These are phyloP conservation scores for Metarhizium humberi DNA, from an alignment of 2,329 filamentous ascomycete genomes.

Conservation along the genomic window DNA sequence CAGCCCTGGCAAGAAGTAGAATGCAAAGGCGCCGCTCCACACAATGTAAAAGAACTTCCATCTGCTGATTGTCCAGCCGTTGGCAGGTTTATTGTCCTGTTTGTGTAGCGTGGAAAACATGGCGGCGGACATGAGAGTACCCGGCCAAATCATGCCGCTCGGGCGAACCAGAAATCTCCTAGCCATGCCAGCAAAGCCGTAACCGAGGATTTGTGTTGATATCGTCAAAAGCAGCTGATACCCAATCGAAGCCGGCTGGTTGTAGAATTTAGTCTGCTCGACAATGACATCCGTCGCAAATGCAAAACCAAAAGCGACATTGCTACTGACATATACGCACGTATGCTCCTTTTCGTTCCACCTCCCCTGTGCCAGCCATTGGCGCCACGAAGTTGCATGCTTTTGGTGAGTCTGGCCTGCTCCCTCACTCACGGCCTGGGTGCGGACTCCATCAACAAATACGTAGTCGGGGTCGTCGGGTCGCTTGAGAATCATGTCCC, in stretches of 20 bases:
- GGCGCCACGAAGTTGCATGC: slow-evolving; percentile 39
- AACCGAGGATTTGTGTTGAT: slow-evolving; percentile 79
- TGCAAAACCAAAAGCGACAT: slow-evolving; percentile 81
- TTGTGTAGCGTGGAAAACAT: slow-evolving; percentile 86
- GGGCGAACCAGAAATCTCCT: slow-evolving; percentile 75
- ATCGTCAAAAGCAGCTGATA: slow-evolving; percentile 79
- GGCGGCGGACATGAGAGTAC: slow-evolving; percentile 76
- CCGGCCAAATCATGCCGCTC: slow-evolving; percentile 86
- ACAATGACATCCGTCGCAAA: slow-evolving; percentile 87
- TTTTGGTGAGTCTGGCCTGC: slow-evolving; percentile 13
- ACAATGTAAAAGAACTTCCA: slow-evolving; percentile 78
- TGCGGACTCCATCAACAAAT: slow-evolving; percentile 39
- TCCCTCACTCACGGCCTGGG: slow-evolving; percentile 11
- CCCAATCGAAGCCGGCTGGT: slow-evolving; percentile 64
- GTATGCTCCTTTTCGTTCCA: slow-evolving; percentile 90
- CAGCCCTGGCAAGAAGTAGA: slow-evolving; percentile 79
- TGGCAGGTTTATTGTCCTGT: slow-evolving; percentile 70
- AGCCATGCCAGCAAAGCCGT: slow-evolving; percentile 76
- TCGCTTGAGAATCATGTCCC: slow-evolving; percentile 66
- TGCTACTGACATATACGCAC: slow-evolving; percentile 83
- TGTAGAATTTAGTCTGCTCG: slow-evolving; percentile 82
- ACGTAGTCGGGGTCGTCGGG: slow-evolving; percentile 39
- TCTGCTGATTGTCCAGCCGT: slow-evolving; percentile 73
- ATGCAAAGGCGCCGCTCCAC: slow-evolving; percentile 61
- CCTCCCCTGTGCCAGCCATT: slow-evolving; percentile 69